A percentile compares a stretch with the other conserved stretches of the same genome.
These are phyloP conservation scores for Ustulina deusta DNA, from an alignment of 2,329 filamentous ascomycete species.

Conservation along the genomic window DNA sequence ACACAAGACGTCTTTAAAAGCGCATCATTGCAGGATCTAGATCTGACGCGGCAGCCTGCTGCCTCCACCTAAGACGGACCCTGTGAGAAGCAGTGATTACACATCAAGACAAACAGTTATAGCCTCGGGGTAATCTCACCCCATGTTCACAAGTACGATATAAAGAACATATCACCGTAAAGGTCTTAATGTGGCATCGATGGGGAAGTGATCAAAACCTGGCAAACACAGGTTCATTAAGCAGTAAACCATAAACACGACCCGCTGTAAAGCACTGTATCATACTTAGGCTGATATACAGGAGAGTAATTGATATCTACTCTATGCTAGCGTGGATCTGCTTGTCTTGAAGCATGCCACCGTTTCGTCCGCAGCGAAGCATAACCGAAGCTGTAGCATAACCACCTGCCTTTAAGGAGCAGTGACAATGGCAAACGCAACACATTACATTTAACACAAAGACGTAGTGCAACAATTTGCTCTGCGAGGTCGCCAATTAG, in stretches of 20 bases:
- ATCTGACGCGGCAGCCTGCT: constrained; percentile 31
- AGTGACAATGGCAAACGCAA: constrained; percentile 1
- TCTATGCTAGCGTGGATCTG: constrained; percentile 10
- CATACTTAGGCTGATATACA: constrained; percentile 8
- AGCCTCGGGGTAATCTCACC: neutral
- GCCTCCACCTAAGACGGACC: constrained; percentile 16
- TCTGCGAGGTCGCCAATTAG: neutral
- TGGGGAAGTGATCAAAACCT: neutral
- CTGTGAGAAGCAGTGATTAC: neutral
- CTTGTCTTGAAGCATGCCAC: constrained; percentile 14
- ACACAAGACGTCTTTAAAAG: neutral
- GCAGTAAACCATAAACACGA: neutral
- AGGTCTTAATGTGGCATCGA: neutral
- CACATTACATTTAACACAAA: constrained; percentile 19
- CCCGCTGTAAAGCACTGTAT: constrained; percentile 9
- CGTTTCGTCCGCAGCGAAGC: neutral
- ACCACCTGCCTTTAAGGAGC: neutral
- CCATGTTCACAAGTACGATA: neutral
- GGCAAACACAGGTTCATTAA: neutral
- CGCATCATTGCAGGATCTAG: neutral
- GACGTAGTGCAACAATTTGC: neutral
- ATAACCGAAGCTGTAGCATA: neutral
- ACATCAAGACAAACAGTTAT: neutral
- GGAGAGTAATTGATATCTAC: constrained; percentile 1
- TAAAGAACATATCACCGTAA: neutral